A percentile compares a stretch with the other conserved stretches of the same genome.
Conservation (phyloP, 805 yeast species). For the Torulaspora franciscae region DNA sequence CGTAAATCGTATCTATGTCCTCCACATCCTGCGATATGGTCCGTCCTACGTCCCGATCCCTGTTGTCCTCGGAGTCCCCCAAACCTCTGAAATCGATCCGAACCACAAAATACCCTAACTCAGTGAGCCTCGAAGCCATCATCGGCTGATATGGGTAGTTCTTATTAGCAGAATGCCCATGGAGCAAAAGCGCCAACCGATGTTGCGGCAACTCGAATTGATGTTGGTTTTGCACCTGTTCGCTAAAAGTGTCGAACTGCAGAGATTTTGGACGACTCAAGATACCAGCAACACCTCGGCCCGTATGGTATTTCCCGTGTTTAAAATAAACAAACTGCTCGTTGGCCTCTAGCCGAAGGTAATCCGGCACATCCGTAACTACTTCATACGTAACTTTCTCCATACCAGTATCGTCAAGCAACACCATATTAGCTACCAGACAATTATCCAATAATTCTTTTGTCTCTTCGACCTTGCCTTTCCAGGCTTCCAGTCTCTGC, state of each 20-base stretch:
- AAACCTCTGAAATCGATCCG: constrained; percentile 84
- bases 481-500: not conserved
- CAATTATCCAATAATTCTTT: no score
- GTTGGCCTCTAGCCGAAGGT: constrained; percentile 12
- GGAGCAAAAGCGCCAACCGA: constrained; percentile 59
- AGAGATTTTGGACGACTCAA: constrained; percentile 35
- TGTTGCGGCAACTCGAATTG: constrained; percentile 35
- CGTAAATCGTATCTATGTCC: constrained; percentile 52
- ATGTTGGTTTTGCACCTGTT: constrained; percentile 15
- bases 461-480: no score
- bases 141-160: constrained; percentile 67
- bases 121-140: constrained; percentile 58
- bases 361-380: constrained; percentile 12
- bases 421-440: constrained; percentile 1
- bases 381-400: constrained; percentile 12
- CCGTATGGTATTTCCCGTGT: constrained; percentile 22
- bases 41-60: constrained; percentile 43
- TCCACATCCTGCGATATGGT: constrained; percentile 57
- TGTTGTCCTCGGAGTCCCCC: constrained; percentile 61
- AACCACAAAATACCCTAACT: constrained; percentile 58
- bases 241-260: constrained; percentile 18
- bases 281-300: constrained; percentile 37
- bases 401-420: constrained; percentile 10
- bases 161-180: constrained; percentile 84
- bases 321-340: constrained; percentile 23